Percentiles rank a stretch among this genome's conserved stretches.
These are phyloP conservation scores for Teunomyces panamensis DNA, from an alignment of 805 yeast species.

Conservation along the genomic window DNA sequence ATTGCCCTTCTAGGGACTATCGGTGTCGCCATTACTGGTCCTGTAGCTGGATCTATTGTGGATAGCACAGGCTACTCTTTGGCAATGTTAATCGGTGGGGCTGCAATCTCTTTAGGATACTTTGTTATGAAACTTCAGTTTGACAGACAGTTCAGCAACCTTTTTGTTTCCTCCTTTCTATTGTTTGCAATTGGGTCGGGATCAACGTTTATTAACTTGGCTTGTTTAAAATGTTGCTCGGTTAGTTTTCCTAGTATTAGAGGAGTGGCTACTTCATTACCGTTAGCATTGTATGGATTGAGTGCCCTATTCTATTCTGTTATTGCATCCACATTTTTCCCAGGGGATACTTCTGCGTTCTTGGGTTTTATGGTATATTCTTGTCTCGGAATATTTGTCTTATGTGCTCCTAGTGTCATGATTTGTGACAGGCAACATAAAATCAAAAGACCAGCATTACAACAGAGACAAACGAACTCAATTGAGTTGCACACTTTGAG, in stretches of 20 bases:
- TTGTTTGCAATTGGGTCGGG: constrained; percentile 64
- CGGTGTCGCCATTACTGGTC: constrained; percentile 63
- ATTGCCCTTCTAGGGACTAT: constrained; percentile 68
- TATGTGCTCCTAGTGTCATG: constrained; percentile 49
- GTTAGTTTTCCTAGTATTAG: constrained; percentile 61
- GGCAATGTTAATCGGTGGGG: constrained; percentile 51
- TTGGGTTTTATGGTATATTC: constrained; percentile 46
- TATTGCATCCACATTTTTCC: constrained; percentile 48
- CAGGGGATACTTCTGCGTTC: constrained; percentile 58
- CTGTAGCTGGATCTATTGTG: constrained; percentile 63
- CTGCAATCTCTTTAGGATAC: constrained; percentile 53
- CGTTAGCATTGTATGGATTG: constrained; percentile 71
- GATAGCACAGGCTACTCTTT: constrained; percentile 59
- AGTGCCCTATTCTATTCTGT: constrained; percentile 68
- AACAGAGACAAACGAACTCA: constrained; percentile 4
- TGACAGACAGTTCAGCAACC: constrained; percentile 33
- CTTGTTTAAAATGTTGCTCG: constrained; percentile 72
- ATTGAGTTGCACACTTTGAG: constrained; percentile 8
- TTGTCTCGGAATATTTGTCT: constrained; percentile 36
- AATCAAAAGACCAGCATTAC: constrained; percentile 4
- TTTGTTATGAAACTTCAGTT: constrained; percentile 51
- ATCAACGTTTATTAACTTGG: constrained; percentile 61
- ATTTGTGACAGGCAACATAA: constrained; percentile 35
- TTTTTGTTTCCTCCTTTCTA: constrained; percentile 43
- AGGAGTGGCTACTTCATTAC: constrained; percentile 75